phyloP scores from a whole-genome alignment of 202 grass and related monocot species.

The Panicum virgatum region DNA sequence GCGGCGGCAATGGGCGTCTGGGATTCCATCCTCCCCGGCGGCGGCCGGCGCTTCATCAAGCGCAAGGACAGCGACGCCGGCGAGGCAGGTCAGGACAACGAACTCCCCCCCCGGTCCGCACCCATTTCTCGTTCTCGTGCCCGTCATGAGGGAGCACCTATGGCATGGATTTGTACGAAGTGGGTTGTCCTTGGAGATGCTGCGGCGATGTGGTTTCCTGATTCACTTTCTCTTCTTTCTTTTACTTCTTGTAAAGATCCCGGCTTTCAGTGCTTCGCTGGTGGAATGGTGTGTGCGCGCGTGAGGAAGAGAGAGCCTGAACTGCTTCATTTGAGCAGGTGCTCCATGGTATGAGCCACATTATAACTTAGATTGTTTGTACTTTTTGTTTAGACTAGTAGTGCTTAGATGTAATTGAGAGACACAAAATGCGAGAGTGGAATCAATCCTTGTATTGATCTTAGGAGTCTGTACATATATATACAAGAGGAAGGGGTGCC shows the following conservation, averaged over 20 bases:
- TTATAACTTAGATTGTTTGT: background rate
- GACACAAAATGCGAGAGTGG: too few relatives aligned
- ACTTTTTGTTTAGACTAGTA: too few relatives aligned
- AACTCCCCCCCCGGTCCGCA: background rate
- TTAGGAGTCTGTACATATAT: too few relatives aligned
- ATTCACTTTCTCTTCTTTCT: background rate
- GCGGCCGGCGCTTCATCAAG: constrained; percentile 67
- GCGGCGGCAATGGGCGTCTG: constrained; percentile 65
- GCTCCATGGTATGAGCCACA: background rate
- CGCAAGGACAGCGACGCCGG: constrained; percentile 81
- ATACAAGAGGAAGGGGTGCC: too few relatives aligned
- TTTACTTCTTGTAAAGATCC: background rate
- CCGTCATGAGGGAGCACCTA: background rate
- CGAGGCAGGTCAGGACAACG: constrained; percentile 55
- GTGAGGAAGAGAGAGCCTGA: background rate
- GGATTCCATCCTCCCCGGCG: constrained; percentile 60
- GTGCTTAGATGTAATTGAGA: too few relatives aligned
- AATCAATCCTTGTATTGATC: too few relatives aligned
- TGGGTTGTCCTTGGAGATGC: background rate
- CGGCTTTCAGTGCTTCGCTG: background rate
- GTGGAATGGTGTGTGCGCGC: background rate
- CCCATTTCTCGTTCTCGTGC: constrained; percentile 11
- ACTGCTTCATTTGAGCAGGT: background rate
- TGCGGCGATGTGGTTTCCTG: constrained; percentile 6
- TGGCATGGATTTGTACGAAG: background rate